Conservation (phyloP, 805 yeast genomes). For the Pichia pseudocactophila region DNA sequence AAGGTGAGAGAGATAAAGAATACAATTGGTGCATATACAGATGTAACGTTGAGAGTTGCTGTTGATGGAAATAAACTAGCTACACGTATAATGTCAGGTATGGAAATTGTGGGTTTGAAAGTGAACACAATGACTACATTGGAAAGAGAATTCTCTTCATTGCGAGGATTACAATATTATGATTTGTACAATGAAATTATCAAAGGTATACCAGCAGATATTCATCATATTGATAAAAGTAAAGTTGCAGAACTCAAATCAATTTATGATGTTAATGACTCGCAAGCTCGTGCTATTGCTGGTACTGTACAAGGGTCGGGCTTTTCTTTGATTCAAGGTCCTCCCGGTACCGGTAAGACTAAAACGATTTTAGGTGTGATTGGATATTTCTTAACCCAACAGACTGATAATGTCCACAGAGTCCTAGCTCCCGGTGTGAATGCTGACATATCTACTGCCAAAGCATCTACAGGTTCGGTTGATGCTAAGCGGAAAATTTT, state of each 20-base stretch:
- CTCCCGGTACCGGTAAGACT: constrained; percentile 99
- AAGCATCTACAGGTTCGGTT: constrained; percentile 1
- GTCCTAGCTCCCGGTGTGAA: constrained; percentile 10
- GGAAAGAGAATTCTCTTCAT: constrained; percentile 84
- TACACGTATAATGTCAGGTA: constrained; percentile 48
- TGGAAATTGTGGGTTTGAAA: constrained; percentile 56
- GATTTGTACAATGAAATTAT: constrained; percentile 64
- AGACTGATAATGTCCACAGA: constrained; percentile 5
- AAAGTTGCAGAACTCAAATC: constrained; percentile 36
- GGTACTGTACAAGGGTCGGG: constrained; percentile 64
- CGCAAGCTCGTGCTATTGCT: constrained; percentile 86
- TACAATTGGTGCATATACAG: constrained; percentile 57
- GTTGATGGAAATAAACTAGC: constrained; percentile 39
- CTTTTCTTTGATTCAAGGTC: constrained; percentile 91
- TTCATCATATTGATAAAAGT: constrained; percentile 28
- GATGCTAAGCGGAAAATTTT: constrained; percentile 47
- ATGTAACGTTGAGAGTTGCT: constrained; percentile 62
- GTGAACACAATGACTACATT: constrained; percentile 85
- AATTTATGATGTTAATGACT: constrained; percentile 59
- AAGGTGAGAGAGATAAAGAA: constrained; percentile 67
- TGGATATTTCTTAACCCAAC: constrained; percentile 56
- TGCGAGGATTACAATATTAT: constrained; percentile 75
- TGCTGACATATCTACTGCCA: constrained; percentile 1
- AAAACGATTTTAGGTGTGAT: constrained; percentile 90
- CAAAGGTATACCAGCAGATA: constrained; percentile 50